Conservation (phyloP, 805 yeast species). For the Saturnispora hagleri region DNA sequence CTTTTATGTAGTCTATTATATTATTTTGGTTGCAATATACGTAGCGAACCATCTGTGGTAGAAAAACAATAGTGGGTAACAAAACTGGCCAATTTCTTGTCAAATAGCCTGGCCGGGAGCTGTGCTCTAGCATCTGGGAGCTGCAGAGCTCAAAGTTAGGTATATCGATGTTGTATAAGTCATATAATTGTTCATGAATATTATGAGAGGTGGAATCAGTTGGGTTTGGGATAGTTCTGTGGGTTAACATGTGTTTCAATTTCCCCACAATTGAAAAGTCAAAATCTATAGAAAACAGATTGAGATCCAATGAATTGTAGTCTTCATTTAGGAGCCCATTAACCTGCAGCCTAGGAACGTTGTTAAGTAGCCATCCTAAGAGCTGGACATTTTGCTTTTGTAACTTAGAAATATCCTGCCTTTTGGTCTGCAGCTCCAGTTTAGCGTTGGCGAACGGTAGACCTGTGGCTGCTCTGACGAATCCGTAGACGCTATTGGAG, state of each 20-base stretch:
- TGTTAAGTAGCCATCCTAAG: slow-evolving; percentile 30
- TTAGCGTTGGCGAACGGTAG: slow-evolving; percentile 29
- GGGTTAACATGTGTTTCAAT: background rate
- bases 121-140: background rate
- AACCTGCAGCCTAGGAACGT: slow-evolving; percentile 24
- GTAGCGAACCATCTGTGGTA: slow-evolving; percentile 30
- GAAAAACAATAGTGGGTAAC: slow-evolving; percentile 2
- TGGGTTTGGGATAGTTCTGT: background rate
- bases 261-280: slow-evolving; percentile 6
- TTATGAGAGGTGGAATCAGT: background rate
- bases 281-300: background rate
- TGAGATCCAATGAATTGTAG: background rate
- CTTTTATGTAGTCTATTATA: slow-evolving; percentile 37
- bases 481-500: slow-evolving; percentile 13
- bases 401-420: slow-evolving; percentile 16
- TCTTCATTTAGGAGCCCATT: background rate
- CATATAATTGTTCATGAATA: background rate
- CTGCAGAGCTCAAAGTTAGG: background rate
- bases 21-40: slow-evolving; percentile 39
- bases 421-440: slow-evolving; percentile 22
- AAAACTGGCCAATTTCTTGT: slow-evolving; percentile 10
- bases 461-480: slow-evolving; percentile 22
- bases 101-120: slow-evolving; percentile 9
- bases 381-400: slow-evolving; percentile 26
- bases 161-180: background rate